Evolutionary conservation across 495 filamentous ascomycete genomes (phyloP), one percentile per base, ranked within the genome.

Genomic region (Halenospora varia): DNA sequence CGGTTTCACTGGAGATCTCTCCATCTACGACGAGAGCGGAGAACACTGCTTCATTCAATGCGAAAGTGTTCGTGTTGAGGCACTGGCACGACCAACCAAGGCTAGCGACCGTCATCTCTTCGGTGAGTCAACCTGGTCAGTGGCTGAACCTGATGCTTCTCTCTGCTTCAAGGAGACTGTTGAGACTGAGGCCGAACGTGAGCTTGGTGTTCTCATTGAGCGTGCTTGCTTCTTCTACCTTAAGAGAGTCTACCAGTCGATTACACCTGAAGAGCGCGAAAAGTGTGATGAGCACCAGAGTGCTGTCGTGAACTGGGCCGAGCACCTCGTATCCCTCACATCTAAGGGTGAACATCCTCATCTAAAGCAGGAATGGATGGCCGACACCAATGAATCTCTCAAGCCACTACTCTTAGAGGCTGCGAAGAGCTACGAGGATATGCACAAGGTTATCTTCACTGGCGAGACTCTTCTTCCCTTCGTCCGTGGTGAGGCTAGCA

Each of bases 401-500:
- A 13, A 22, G 15, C 46, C 40, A 23, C 9, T 39, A 10, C 18
- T 48, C 4, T 18, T 46, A 13, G 20, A 47, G 23, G 39, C n/a
- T 25, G 6, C 4, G 9, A 24, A 6, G 9, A 19, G 46, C 17
- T 51, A 18, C 39, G 29, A 17, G 17, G 55, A 58, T 59, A 62
- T 46, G 47, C 29, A 26, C 45, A 53, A 10, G 47, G 53, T 19
- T 40, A 24, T 56, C 10, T 55, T 54, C 0, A 55, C 77, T 10
- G 75, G 73, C 6, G 66, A 75, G 19, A 69, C 66, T 29, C 62
- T 80, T 2, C 47, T 67, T 6, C 50, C 57, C 25, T 56, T 76
- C 25, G 52, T 81, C 9, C 65, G 72, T 0, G 72, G 74, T 2
- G 65, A 75, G n/a, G 61, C 58, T 10, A 68, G 65, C 10, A 61